Evolutionary conservation across 2,329 filamentous ascomycete species (phyloP).

Genomic region (Colletotrichum incanum): DNA sequence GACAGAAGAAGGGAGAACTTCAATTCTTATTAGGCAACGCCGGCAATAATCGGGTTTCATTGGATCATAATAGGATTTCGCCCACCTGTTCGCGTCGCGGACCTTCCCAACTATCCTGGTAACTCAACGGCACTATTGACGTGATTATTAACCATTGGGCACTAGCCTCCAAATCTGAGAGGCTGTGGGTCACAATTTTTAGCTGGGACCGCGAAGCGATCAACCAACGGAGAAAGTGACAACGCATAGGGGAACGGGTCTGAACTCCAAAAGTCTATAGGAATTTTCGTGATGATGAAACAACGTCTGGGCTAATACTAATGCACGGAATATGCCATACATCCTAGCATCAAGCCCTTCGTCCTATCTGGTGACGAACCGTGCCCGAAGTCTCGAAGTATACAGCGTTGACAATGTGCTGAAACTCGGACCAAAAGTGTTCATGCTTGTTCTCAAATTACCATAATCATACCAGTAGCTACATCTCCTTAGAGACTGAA

Average conservation of each 20-base stretch:
- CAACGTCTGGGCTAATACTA: not conserved
- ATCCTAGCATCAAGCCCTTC: too few species aligned
- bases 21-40: not conserved
- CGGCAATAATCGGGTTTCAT: not conserved
- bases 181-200: not conserved
- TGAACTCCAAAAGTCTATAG: not conserved
- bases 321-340: not conserved
- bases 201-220: not conserved
- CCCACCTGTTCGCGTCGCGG: not conserved
- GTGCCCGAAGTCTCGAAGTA: not conserved
- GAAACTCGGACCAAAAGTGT: not conserved
- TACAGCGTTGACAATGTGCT: not conserved
- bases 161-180: not conserved
- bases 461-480: not conserved
- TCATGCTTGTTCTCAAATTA: not conserved
- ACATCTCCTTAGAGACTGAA: too few species aligned
- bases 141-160: not conserved
- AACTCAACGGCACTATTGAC: not conserved
- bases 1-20: not conserved
- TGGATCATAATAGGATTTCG: too few species aligned
- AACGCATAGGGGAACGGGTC: not conserved
- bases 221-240: not conserved
- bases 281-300: not conserved
- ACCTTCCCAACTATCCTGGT: not conserved
- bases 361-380: not conserved